Evolutionary conservation across 306 rosid genomes (phyloP).

Genomic region (Pachyrhizus erosus): DNA sequence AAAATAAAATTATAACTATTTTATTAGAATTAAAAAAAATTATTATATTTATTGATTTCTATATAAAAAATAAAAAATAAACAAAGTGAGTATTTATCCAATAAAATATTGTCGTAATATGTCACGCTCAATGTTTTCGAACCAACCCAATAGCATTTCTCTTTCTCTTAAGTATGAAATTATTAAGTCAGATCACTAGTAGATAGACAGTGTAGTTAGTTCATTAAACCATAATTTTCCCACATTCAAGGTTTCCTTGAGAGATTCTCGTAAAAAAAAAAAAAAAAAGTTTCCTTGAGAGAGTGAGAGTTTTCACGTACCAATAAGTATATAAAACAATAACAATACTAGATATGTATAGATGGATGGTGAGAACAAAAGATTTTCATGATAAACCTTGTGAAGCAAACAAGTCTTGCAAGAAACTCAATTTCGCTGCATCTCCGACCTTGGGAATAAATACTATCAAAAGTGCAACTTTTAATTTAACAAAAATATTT

Average conservation of each 20-base stretch:
- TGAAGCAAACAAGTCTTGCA: constrained; percentile 49
- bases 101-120: too few species aligned
- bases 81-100: too few species aligned
- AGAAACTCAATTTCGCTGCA: constrained; percentile 48
- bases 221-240: background rate
- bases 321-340: background rate
- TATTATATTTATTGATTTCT: too few species aligned
- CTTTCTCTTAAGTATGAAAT: background rate
- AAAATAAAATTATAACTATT: too few species aligned
- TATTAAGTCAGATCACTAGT: background rate
- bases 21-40: too few species aligned
- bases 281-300: too few species aligned
- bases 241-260: background rate
- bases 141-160: background rate
- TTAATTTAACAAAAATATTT: background rate
- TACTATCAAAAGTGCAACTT: background rate
- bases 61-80: too few species aligned
- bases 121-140: background rate
- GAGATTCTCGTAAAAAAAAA: background rate
- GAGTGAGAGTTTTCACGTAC: constrained; percentile 4
- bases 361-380: constrained; percentile 36
- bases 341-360: background rate
- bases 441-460: constrained; percentile 42
- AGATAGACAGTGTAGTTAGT: background rate
- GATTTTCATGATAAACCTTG: constrained; percentile 53